phyloP scores from a whole-genome alignment of 345 rosid species.

The Geranium rotundifolium region DNA sequence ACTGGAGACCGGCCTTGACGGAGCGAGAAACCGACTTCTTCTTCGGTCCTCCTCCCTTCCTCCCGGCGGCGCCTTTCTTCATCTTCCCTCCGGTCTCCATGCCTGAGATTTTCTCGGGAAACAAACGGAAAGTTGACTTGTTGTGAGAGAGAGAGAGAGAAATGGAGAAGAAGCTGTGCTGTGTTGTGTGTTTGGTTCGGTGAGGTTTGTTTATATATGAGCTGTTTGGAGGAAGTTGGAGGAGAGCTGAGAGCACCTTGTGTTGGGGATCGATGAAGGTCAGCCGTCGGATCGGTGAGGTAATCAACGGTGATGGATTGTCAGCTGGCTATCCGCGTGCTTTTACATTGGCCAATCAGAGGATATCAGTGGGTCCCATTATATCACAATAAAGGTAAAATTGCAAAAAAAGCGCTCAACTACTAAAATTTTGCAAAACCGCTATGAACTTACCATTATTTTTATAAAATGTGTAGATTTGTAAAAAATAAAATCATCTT shows the following conservation, averaged over 20 bases:
- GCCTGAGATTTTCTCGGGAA: neutral
- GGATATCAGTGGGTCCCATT: too few species aligned
- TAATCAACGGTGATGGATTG: conserved; percentile 1
- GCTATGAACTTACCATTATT: too few species aligned
- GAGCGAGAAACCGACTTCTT: conserved; percentile 29
- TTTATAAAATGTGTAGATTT: too few species aligned
- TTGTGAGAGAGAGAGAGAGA: neutral
- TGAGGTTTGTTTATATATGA: conserved; percentile 1
- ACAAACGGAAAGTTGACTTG: neutral
- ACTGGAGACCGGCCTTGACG: conserved; percentile 29
- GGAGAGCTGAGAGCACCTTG: neutral
- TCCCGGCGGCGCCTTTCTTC: conserved; percentile 34
- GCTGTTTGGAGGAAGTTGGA: neutral
- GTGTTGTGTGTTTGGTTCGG: neutral
- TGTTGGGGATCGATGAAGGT: neutral
- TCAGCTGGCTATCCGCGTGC: conserved; percentile 18
- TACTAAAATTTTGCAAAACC: too few species aligned
- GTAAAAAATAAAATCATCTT: too few species aligned
- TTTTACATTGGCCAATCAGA: conserved; percentile 3
- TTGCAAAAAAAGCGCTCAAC: too few species aligned
- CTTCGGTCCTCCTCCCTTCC: conserved; percentile 34
- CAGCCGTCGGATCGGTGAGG: conserved; percentile 13
- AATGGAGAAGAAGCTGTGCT: too few species aligned
- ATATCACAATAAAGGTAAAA: too few species aligned
- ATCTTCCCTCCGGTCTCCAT: conserved; percentile 21